Conservation (phyloP, 352 stramenopile genomes). For the Phytopythium vexans region DNA sequence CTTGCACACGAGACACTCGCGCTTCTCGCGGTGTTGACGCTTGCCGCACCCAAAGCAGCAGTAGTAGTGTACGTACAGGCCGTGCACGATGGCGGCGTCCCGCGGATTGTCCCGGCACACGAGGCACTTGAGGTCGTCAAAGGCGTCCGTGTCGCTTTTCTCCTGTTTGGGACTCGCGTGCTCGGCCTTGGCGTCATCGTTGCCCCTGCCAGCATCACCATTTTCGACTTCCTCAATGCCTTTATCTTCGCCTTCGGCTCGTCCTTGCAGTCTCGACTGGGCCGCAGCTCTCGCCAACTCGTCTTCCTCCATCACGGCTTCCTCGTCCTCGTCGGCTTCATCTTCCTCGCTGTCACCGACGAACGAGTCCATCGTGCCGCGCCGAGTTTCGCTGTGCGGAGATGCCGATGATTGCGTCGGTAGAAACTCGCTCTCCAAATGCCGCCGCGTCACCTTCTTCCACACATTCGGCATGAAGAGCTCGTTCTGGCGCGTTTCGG, state of each 20-base stretch:
- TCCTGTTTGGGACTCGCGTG: not conserved
- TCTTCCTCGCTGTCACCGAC: conserved; percentile 51
- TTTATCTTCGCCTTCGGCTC: not conserved
- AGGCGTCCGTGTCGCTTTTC: conserved; percentile 19
- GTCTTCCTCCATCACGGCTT: conserved; percentile 28
- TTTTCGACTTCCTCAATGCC: not conserved
- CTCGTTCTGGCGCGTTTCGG: conserved; percentile 34
- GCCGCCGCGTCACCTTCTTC: conserved; percentile 46
- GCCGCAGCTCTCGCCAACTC: conserved; percentile 10
- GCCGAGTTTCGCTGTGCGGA: conserved; percentile 16
- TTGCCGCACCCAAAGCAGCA: conserved; percentile 80
- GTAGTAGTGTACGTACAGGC: conserved; percentile 81
- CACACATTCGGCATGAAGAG: conserved; percentile 59
- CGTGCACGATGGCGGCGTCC: conserved; percentile 66
- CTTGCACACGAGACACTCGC: conserved; percentile 69
- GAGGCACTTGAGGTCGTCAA: conserved; percentile 67
- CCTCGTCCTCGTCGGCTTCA: conserved; percentile 44
- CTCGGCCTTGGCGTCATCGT: conserved; percentile 8
- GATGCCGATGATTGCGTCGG: conserved; percentile 8
- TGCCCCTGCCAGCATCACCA: not conserved
- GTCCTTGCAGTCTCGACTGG: not conserved
- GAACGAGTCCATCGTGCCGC: conserved; percentile 58
- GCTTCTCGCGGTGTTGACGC: conserved; percentile 42
- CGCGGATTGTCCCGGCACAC: conserved; percentile 58
- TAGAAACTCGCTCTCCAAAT: conserved; percentile 51